Evolutionary conservation across 225 moss, liverwort and hornwort species (phyloP).

Genomic region (Bryoerythrophyllum caledonicum): DNA sequence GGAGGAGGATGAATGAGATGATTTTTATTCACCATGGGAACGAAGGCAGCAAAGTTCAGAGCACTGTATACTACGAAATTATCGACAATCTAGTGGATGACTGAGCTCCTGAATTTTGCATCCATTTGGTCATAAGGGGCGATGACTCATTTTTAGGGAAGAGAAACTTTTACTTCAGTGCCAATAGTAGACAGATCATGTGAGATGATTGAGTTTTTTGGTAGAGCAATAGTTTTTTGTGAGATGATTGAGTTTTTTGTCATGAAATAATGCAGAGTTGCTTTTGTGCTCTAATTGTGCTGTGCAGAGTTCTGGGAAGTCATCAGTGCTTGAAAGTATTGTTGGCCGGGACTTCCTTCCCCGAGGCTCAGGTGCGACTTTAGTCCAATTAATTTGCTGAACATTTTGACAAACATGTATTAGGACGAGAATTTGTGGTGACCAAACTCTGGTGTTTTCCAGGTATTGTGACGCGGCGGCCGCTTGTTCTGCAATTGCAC

Average conservation of each 20-base stretch:
- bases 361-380: conserved; percentile 73
- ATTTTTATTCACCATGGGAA: background rate
- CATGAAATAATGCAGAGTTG: background rate
- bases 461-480: conserved; percentile 90
- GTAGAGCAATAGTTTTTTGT: too few relatives aligned
- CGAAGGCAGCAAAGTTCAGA: background rate
- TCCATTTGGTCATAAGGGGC: background rate
- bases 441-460: conserved; percentile 15
- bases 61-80: background rate
- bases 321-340: conserved; percentile 94
- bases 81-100: background rate
- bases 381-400: background rate
- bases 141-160: background rate
- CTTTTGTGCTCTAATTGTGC: conserved; percentile 9
- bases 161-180: too few relatives aligned
- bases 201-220: background rate
- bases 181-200: too few relatives aligned
- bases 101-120: background rate
- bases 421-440: background rate
- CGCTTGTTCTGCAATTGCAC: conserved; percentile 89
- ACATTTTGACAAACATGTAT: background rate
- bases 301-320: conserved; percentile 92
- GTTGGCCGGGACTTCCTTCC: conserved; percentile 94
- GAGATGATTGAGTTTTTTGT: background rate
- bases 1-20: background rate